Evolutionary conservation across 1,284 basidiomycete genomes (phyloP), one percentile per base, ranked within the genome.

Genomic region (Ceratobasidium sp.): DNA sequence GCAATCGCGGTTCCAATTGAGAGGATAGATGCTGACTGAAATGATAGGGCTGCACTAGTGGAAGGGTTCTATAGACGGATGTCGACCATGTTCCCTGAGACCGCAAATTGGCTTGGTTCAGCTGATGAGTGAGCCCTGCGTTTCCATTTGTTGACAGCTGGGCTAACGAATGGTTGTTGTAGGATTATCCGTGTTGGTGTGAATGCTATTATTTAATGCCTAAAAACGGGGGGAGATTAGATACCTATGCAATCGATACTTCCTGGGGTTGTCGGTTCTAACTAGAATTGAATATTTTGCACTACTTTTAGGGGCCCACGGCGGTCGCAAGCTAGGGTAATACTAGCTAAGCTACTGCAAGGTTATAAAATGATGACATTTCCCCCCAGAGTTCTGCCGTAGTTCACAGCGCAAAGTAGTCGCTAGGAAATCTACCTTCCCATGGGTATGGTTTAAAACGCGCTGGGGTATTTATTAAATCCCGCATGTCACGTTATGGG

Each of bases 1-100:
- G 88, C 0, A 88, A 88, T 77, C 83, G 83, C 33, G 83, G 85
- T 48, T 76, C 88, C 56, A 80, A 3, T 36, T 14, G 53, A 84
- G 84, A 73, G 73, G 78, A 4, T 25, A 18, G 21, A n/a, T 12
- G 23, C n/a, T 49, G 48, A 56, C 11, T 48, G 18, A n/a, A 21
- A 23, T 28, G 42, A n/a, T 42, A 73, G 74, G 23, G 66, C 54
- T 16, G 38, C 42, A 8, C 66, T 69, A n/a, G 53, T 69, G 11
- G 66, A 69, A 38, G 62, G 64, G 14, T 30, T 36, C 30, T 48
- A 53, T n/a, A 59, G 33, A 62, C 36, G 64, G 59, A 62, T 54
- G 36, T 64, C 82, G 1, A 84, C 82, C 0, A 86, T 86, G 83
- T 87, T 86, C 79, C 86, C 86, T 0, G 85, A 86, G 73, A 86